Percentiles rank a stretch among this genome's conserved stretches.
These are phyloP conservation scores for Akanthomyces uredinophilus DNA, from an alignment of 2,329 filamentous ascomycete genomes.

Conservation along the genomic window DNA sequence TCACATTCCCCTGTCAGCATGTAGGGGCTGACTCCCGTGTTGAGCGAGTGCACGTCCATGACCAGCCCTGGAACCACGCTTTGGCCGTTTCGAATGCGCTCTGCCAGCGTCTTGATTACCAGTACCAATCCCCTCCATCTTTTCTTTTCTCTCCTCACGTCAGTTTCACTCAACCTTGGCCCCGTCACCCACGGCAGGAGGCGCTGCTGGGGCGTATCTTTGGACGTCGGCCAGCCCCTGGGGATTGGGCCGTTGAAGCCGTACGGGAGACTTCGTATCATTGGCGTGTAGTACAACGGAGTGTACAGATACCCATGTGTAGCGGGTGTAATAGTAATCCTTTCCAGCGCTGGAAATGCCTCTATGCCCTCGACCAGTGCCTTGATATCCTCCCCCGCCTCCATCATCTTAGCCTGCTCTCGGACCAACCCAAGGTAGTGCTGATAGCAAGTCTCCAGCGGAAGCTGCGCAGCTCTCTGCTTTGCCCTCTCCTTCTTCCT, in stretches of 20 bases:
- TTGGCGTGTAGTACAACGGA: slow-evolving; percentile 28
- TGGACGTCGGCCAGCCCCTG: background rate
- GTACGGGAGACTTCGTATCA: background rate
- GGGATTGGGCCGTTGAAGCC: slow-evolving; percentile 6
- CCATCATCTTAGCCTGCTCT: background rate
- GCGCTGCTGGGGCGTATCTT: background rate
- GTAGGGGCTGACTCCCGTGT: slow-evolving; percentile 27
- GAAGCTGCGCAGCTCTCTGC: background rate
- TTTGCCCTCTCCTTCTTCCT: background rate
- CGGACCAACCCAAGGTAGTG: background rate
- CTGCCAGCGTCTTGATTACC: slow-evolving; percentile 23
- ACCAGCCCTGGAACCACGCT: slow-evolving; percentile 30
- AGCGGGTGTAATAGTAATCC: slow-evolving; percentile 35
- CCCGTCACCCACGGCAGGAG: background rate
- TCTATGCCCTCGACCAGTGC: slow-evolving; percentile 30
- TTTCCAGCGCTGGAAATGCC: slow-evolving; percentile 30
- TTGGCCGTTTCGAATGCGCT: slow-evolving; percentile 17
- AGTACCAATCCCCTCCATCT: slow-evolving; percentile 29
- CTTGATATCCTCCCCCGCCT: slow-evolving; percentile 20
- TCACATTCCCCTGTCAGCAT: slow-evolving; percentile 24
- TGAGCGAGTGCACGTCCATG: slow-evolving; percentile 26
- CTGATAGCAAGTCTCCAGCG: background rate
- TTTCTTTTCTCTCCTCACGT: background rate
- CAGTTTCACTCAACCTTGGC: background rate
- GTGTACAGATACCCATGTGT: slow-evolving; percentile 31